phyloP scores from a whole-genome alignment of 2,329 filamentous ascomycete genomes.

The Colletotrichum cordylinicola region DNA sequence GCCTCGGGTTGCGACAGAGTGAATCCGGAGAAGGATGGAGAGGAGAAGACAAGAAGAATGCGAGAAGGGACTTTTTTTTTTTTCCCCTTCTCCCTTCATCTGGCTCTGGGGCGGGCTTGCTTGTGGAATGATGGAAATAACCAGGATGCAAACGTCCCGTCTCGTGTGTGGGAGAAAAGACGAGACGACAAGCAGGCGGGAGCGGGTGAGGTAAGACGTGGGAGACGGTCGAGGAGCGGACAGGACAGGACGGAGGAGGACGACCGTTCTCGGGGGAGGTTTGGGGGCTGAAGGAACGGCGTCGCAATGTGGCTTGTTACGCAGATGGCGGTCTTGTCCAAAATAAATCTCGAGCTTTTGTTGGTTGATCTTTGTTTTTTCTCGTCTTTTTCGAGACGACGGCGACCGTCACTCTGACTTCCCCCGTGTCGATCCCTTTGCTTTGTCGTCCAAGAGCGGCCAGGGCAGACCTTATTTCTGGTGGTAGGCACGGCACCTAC shows the following conservation, averaged over 20 bases:
- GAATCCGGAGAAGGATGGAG: background rate
- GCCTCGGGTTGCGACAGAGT: background rate
- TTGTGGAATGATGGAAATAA: background rate
- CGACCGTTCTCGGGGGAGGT: background rate
- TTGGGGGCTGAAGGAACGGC: conserved; percentile 14
- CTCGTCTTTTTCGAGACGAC: background rate
- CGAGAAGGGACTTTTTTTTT: background rate
- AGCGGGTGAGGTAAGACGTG: background rate
- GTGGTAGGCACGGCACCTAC: background rate
- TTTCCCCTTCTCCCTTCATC: background rate
- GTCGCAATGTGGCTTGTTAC: conserved; percentile 14
- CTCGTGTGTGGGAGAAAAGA: background rate
- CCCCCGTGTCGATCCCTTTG: background rate
- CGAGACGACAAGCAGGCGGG: background rate
- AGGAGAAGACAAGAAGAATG: background rate
- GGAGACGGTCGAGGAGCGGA: background rate
- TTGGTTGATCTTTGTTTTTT: background rate
- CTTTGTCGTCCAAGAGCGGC: background rate
- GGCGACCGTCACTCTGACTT: background rate
- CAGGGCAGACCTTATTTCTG: background rate
- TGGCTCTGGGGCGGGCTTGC: background rate
- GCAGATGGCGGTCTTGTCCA: conserved; percentile 6
- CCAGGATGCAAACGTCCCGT: background rate
- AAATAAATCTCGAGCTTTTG: background rate
- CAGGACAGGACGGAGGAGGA: background rate